phyloP scores from a whole-genome alignment of 1,284 basidiomycete species.

The Tremellales sp. region DNA sequence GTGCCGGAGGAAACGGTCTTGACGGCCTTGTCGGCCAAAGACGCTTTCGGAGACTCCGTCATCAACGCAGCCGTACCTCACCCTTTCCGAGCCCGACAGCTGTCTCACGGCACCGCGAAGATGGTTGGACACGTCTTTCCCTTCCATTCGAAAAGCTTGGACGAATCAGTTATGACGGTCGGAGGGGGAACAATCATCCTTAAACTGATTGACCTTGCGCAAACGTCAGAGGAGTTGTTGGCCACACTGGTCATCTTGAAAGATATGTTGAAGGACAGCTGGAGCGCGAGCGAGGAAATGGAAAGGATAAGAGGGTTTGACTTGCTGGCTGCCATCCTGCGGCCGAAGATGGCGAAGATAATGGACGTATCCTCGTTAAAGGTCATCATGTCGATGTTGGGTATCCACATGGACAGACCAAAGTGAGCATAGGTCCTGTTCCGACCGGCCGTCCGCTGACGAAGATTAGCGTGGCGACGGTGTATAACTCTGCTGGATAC shows the following conservation, averaged over 20 bases:
- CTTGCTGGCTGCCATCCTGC: constrained; percentile 69
- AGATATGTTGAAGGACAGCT: constrained; percentile 73
- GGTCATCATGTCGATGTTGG: constrained; percentile 75
- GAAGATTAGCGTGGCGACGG: constrained; percentile 62
- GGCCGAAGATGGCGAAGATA: constrained; percentile 63
- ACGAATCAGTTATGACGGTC: constrained; percentile 73
- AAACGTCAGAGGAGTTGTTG: constrained; percentile 69
- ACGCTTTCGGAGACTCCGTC: constrained; percentile 21
- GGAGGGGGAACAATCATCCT: constrained; percentile 76
- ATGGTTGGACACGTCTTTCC: constrained; percentile 61
- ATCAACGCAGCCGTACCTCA: constrained; percentile 42
- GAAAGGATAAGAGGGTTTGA: constrained; percentile 84
- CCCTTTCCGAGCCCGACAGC: constrained; percentile 26
- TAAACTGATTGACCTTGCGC: constrained; percentile 71
- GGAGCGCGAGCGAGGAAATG: constrained; percentile 91
- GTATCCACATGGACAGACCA: constrained; percentile 72
- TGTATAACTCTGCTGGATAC: constrained; percentile 79
- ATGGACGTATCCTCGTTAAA: constrained; percentile 74
- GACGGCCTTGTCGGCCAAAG: constrained; percentile 39
- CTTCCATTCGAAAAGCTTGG: constrained; percentile 62
- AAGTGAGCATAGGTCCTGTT: constrained; percentile 56
- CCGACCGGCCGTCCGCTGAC: background rate
- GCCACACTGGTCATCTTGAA: constrained; percentile 67
- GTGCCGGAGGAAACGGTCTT: constrained; percentile 44
- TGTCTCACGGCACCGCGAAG: constrained; percentile 33